Conservation (phyloP, 2,329 filamentous ascomycete species). For the Pezicula rhizophila region DNA sequence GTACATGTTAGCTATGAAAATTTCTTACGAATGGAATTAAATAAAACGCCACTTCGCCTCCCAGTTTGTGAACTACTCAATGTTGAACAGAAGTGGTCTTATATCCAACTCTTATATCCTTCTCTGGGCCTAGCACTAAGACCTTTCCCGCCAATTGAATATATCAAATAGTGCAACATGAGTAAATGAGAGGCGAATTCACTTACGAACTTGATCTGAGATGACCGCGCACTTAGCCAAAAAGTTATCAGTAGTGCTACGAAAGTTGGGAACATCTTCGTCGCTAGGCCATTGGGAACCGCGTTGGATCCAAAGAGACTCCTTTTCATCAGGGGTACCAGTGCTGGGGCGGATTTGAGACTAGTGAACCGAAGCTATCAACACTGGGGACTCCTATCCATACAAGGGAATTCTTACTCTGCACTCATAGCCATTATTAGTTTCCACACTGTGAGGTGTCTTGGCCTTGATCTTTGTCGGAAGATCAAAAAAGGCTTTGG, state of each 20-base stretch:
- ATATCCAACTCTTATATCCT: neutral
- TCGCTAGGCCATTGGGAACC: neutral
- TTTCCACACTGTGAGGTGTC: conserved; percentile 29
- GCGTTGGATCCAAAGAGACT: neutral
- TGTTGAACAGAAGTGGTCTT: neutral
- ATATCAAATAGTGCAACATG: too few relatives aligned
- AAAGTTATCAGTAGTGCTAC: neutral
- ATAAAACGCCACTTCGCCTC: too few relatives aligned
- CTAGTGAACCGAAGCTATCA: neutral
- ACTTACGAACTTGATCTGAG: neutral
- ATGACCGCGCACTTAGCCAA: neutral
- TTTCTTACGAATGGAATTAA: too few relatives aligned
- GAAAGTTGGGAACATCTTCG: neutral
- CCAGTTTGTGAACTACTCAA: too few relatives aligned
- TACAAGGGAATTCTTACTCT: neutral
- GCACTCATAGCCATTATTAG: neutral
- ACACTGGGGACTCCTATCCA: neutral
- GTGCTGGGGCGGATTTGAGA: neutral
- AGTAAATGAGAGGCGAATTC: too few relatives aligned
- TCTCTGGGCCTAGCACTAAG: too few relatives aligned
- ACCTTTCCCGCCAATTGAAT: too few relatives aligned
- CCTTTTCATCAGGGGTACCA: neutral
- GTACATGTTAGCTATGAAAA: too few relatives aligned
- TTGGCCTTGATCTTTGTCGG: conserved; percentile 38
- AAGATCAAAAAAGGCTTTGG: conserved; percentile 43